These are phyloP conservation scores for Lodderomyces oxycetoniae DNA, from an alignment of 1,139 yeast species.

Conservation along the genomic window DNA sequence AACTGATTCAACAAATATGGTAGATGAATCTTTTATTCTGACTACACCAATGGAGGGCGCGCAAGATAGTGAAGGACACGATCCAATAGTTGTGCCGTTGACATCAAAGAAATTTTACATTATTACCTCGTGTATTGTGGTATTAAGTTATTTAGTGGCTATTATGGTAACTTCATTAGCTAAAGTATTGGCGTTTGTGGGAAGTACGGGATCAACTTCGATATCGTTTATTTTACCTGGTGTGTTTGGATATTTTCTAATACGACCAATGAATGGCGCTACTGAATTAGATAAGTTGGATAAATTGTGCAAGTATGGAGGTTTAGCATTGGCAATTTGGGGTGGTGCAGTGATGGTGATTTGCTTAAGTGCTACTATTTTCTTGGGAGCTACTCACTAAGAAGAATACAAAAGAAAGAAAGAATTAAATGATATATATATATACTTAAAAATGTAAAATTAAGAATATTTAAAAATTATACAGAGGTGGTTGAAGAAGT, in stretches of 20 bases:
- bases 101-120: constrained; percentile 49
- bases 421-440: not conserved
- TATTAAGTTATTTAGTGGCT: constrained; percentile 68
- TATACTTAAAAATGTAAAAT: not conserved
- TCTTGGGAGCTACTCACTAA: constrained; percentile 52
- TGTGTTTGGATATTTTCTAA: constrained; percentile 71
- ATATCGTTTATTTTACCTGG: constrained; percentile 93
- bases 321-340: constrained; percentile 63
- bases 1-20: constrained; percentile 11
- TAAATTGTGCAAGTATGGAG: constrained; percentile 48
- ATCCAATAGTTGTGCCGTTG: constrained; percentile 50
- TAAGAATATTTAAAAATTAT: not conserved
- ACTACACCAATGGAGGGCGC: constrained; percentile 51
- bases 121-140: constrained; percentile 63
- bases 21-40: constrained; percentile 38
- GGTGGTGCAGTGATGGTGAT: constrained; percentile 76
- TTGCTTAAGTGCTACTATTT: constrained; percentile 70
- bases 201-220: constrained; percentile 92
- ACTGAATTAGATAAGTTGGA: constrained; percentile 33
- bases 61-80: constrained; percentile 47
- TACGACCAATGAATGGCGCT: constrained; percentile 33
- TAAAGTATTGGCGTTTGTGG: constrained; percentile 84
- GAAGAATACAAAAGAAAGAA: not conserved
- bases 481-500: too few species aligned
- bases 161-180: constrained; percentile 74